Evolutionary conservation across 345 rosid genomes (phyloP), one percentile per base, ranked within the genome.

Genomic region (Salix koriyanagi): DNA sequence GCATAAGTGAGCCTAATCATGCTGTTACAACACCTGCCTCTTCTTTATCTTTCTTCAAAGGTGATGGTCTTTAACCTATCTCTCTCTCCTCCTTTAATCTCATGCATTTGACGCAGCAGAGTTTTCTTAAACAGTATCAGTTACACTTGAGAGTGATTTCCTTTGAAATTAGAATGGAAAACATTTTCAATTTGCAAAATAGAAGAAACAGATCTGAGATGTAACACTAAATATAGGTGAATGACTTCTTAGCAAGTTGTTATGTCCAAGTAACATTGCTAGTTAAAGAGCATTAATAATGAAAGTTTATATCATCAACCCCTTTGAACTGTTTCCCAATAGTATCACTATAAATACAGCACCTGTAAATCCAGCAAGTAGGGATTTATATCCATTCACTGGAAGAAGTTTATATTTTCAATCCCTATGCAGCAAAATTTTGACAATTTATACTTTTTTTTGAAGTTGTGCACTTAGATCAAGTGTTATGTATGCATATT

Each of bases 41-140:
- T 32, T 84, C 99, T 41, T 87, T 91, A 37, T 90, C 95, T 52
- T 89, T 96, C 82, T 84, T 96, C 75, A 92, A 76, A 89, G 99
- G 99, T 94, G 81, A 25, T 23, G 68, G 13, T 23, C 7, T 28
- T 14, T 30, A 54, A 58, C 34, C 50, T 77, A 5, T 32, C 34
- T 32, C 34, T 32, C 34, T 37, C 25, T 26, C 21, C 2, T 10
- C 23, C 7, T 2, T 23, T n/a, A n/a, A 58, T 23, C 26, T 7
- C 62, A n/a, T 21, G 25, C n/a, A n/a, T 21, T 56, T 3, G 12
- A n/a, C 4, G 5, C 11, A 56, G n/a, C 61, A n/a, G 1, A 19
- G 13, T 56, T 21, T 54, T 46, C 52, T 46, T 46, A 46, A 46
- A 14, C 52, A 3, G 52, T 15, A 46, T 46, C 4, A 12, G 52